These are phyloP conservation scores for Lasiosphaeria miniovina DNA, from an alignment of 495 filamentous ascomycete genomes.

Conservation along the genomic window DNA sequence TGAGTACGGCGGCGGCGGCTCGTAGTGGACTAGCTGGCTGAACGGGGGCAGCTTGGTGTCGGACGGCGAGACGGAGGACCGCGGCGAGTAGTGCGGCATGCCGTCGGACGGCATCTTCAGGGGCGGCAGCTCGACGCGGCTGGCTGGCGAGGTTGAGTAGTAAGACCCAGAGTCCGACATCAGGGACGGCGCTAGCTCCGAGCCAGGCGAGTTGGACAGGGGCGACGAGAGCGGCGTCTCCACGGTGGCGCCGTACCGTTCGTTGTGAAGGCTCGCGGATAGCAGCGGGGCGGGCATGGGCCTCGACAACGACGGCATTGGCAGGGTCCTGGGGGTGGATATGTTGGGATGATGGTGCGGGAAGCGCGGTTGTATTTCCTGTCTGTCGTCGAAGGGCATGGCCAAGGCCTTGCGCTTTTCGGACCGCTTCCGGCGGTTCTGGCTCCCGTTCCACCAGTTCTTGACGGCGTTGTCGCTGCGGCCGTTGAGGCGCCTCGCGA, in stretches of 20 bases:
- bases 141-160: slow-evolving; percentile 14
- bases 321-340: slow-evolving; percentile 9
- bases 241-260: slow-evolving; percentile 3
- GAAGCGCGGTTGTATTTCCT: not conserved
- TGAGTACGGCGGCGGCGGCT: not conserved
- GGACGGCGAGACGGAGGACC: slow-evolving; percentile 2
- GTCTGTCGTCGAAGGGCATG: slow-evolving; percentile 6
- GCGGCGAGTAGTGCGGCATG: slow-evolving; percentile 3
- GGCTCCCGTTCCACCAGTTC: slow-evolving; percentile 98
- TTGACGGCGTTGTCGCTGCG: slow-evolving; percentile 97
- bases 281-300: slow-evolving; percentile 17
- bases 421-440: slow-evolving; percentile 64
- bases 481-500: slow-evolving; percentile 78
- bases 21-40: slow-evolving; percentile 23
- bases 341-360: slow-evolving; percentile 2
- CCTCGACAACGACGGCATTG: slow-evolving; percentile 7
- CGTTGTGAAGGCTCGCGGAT: slow-evolving; percentile 23
- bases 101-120: slow-evolving; percentile 14
- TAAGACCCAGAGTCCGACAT: slow-evolving; percentile 27
- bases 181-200: slow-evolving; percentile 26
- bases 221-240: slow-evolving; percentile 13
- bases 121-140: slow-evolving; percentile 13
- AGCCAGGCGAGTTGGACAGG: slow-evolving; percentile 21
- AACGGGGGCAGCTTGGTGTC: slow-evolving; percentile 12
- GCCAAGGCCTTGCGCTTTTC: slow-evolving; percentile 20